A percentile compares a stretch with the other conserved stretches of the same genome.
Evolutionary conservation across 768 basidiomycete species (phyloP).

Genomic region (Sarcodon aspratus): DNA sequence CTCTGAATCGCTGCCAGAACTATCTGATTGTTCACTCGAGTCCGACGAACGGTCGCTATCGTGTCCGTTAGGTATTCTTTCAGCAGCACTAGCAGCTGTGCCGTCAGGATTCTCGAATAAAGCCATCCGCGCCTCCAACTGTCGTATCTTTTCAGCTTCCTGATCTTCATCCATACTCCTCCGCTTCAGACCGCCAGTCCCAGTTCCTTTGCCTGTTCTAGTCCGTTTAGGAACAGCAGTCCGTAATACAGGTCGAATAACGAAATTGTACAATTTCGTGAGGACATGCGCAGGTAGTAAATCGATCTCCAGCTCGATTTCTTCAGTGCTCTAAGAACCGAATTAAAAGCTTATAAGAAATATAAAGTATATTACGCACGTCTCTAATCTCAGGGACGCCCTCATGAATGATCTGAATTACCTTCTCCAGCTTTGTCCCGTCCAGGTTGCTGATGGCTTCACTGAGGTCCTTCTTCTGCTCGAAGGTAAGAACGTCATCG

Average conservation of each 20-base stretch:
- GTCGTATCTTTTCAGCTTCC: constrained; percentile 90
- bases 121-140: constrained; percentile 79
- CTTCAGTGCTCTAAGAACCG: constrained; percentile 73
- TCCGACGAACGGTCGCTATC: constrained; percentile 73
- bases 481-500: constrained; percentile 80
- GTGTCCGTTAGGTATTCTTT: constrained; percentile 26
- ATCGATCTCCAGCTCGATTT: constrained; percentile 98
- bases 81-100: constrained; percentile 13
- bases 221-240: constrained; percentile 37
- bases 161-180: constrained; percentile 97
- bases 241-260: constrained; percentile 67
- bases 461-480: constrained; percentile 97
- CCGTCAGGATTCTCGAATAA: constrained; percentile 54
- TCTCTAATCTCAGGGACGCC: constrained; percentile 90
- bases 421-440: constrained; percentile 73
- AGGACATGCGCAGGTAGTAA: constrained; percentile 76
- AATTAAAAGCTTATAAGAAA: constrained; percentile 4
- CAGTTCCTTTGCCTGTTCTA: constrained; percentile 67
- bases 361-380: constrained; percentile 37
- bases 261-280: constrained; percentile 92
- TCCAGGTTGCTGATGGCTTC: constrained; percentile 87
- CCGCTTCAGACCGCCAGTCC: constrained; percentile 83
- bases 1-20: constrained; percentile 79
- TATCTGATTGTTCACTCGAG: constrained; percentile 61
- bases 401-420: constrained; percentile 91